Evolutionary conservation across 2,329 filamentous ascomycete genomes (phyloP).

Genomic region (Aspergillus brasiliensis): DNA sequence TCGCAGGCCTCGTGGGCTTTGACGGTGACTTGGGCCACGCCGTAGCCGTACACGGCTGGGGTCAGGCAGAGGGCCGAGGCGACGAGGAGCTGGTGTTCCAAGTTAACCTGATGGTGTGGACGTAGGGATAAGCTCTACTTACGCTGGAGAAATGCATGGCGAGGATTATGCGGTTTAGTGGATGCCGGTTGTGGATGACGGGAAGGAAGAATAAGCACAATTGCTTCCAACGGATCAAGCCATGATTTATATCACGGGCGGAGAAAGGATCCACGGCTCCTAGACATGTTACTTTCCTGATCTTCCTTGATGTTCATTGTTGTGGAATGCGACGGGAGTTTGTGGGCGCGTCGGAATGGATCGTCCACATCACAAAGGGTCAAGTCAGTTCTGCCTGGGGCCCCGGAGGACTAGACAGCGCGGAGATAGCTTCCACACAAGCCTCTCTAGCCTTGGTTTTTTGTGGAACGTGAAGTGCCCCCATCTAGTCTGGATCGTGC

Average conservation of each 20-base stretch:
- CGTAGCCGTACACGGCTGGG: conserved; percentile 17
- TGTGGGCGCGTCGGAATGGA: background rate
- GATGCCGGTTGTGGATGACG: background rate
- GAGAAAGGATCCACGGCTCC: background rate
- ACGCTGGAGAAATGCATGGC: conserved; percentile 19
- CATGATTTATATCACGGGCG: background rate
- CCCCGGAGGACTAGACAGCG: background rate
- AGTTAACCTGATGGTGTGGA: background rate
- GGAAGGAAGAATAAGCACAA: background rate
- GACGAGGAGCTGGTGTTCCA: conserved; percentile 13
- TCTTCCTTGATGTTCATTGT: background rate
- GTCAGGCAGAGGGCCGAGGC: conserved; percentile 17
- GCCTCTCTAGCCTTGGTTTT: background rate
- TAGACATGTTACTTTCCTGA: background rate
- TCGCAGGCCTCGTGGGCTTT: conserved; percentile 16
- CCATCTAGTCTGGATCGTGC: background rate
- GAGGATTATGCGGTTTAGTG: background rate
- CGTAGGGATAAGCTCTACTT: background rate
- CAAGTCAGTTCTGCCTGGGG: background rate
- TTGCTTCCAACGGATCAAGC: background rate
- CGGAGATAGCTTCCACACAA: background rate
- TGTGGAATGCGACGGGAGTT: background rate
- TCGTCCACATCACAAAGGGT: background rate
- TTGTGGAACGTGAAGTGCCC: background rate
- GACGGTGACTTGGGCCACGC: conserved; percentile 14